Evolutionary conservation across 768 basidiomycete genomes (phyloP), one percentile per base, ranked within the genome.

Genomic region (Lactarius sanguifluus): DNA sequence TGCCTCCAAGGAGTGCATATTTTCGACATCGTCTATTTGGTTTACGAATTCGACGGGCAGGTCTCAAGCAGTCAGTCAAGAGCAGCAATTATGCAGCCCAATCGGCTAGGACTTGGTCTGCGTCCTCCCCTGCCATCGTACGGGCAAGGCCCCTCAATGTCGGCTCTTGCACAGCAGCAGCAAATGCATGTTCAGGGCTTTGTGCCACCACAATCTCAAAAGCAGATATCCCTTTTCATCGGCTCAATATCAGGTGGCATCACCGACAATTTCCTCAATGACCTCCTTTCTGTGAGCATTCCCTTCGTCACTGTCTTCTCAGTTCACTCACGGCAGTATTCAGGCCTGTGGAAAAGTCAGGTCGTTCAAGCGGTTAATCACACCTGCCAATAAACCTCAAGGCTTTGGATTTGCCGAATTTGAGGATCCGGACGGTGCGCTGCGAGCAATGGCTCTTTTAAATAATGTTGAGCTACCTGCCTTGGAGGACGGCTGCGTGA

Each of bases 321-420:
- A 2, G 32, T 15, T 30, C 30, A n/a, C n/a, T 57, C 56, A 64
- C 43, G 54, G 61, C 8, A 32, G 36, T 5, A 30, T 34, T 36
- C 64, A 98, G 96, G 88, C 95, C 34, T 98, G 94, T 72, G 97
- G 97, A 16, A 86, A 88, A 4, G 81, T 98, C 66, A 87, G 87
- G 66, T 93, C 92, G 1, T 92, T 99, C 79, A 98, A 96, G 72
- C 89, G 96, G 18, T 86, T 96, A 28, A 91, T 92, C 56, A 96
- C 94, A 2, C 92, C 94, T 30, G 88, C 91, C 20, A 93, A 96
- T 73, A 93, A 96, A 76, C 91, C 96, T 7, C 92, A 96, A 79
- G 94, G 94, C 3, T 98, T 98, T 74, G 97, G 96, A 12, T 99
- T 98, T 77, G 96, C 94, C 58, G 92, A 96, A 76, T 98, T 86